Base-by-base conservation (phyloP, 345 rosid species). In the Hibiscus syriacus region DNA sequence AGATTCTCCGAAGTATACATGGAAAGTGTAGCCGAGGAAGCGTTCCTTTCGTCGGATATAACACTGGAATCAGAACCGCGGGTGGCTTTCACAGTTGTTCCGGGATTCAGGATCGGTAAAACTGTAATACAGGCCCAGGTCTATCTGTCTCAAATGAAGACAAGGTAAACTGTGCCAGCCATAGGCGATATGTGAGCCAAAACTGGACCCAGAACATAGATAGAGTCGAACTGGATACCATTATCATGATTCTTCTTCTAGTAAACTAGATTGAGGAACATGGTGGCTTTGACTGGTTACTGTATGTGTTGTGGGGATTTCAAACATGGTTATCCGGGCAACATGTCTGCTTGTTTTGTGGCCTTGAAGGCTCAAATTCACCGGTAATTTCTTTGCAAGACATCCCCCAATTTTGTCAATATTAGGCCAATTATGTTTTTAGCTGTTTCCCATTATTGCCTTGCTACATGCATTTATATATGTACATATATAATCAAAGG, bases 1-100 rank as follows among this genome's bases (percentile, higher is more conserved):
- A 77, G 92, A 68, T 94, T 82, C 78, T 89, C 99, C 0, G 92
- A 94, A 72, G 92, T 91, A 48, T 86, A 90, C 70, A 94, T 89
- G 99, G 94, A 86, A 68, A 80, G 90, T 55, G 81, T 89, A 9
- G 70, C 86, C 0, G 95, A 84, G n/a, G 97, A 94, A 65, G 78
- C 79, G 5, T 77, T 80, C 27, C 49, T 65, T 32, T 54, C 81
- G 0, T 2, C 80, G 0, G 60, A 64, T 3, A 70, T 49, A 22
- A 54, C 72, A 34, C 67, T 67, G 46, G 88, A 74, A 45, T 73
- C 82, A 20, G 93, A 88, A 58, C 89, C 87, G 1, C 68, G 73
- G 14, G 99, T 91, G 4, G 92, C 87, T 0, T 91, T 89, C 74
- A 91, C 95, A 0, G 87, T 94, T 7, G 85, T 89, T 73, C 99